A percentile compares a stretch with the other conserved stretches of the same genome.
These are phyloP conservation scores for Plasmodium gonderi DNA, from an alignment of 169 alveolate species.

Conservation along the genomic window DNA sequence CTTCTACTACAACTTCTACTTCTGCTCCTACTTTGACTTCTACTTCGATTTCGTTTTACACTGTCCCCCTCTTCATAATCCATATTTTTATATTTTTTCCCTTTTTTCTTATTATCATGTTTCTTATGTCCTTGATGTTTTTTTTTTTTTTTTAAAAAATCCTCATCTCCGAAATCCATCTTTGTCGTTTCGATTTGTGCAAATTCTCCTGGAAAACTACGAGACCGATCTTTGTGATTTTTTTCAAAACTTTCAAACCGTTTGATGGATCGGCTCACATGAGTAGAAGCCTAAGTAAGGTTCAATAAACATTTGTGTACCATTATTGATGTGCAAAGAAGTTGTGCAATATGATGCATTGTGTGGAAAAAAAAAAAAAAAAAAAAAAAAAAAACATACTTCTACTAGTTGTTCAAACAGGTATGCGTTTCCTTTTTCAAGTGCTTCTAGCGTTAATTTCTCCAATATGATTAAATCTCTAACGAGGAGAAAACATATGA, in stretches of 20 bases:
- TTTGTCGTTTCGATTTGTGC: not conserved
- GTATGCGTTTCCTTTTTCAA: constrained; percentile 48
- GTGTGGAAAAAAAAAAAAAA: not conserved
- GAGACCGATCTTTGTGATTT: not conserved
- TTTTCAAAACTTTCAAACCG: constrained; percentile 42
- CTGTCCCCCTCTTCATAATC: constrained; percentile 30
- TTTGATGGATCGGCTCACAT: constrained; percentile 17
- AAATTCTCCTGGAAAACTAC: not conserved
- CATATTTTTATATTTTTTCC: constrained; percentile 11
- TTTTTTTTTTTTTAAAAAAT: constrained; percentile 13
- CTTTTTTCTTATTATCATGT: not conserved
- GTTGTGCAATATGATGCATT: too few species aligned
- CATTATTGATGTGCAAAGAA: too few species aligned
- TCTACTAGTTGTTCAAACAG: constrained; percentile 58
- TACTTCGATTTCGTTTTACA: not conserved
- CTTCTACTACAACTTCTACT: constrained; percentile 7
- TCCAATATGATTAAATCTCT: constrained; percentile 48
- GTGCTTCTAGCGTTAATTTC: constrained; percentile 57
- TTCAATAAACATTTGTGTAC: not conserved
- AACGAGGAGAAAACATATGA: not conserved
- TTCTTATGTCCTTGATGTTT: constrained; percentile 18
- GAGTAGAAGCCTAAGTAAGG: constrained; percentile 37
- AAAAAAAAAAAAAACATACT: constrained; percentile 5
- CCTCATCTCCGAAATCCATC: not conserved
- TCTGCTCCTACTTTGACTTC: not conserved